phyloP scores from a whole-genome alignment of 352 stramenopile species.

The Globisporangium echinulatum region DNA sequence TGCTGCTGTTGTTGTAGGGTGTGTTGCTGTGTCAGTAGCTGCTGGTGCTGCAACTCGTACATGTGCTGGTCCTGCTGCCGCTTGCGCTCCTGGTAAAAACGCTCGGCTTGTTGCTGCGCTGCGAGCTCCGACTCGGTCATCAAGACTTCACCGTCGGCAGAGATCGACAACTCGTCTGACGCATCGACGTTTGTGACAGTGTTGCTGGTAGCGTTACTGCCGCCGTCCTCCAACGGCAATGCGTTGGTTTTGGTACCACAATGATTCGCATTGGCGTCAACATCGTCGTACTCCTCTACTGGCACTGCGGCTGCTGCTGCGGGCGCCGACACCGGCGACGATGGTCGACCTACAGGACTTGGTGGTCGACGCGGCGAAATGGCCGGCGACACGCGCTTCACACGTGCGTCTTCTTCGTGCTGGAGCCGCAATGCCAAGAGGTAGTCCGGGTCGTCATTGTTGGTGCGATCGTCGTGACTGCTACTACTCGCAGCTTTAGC shows the following conservation, averaged over 20 bases:
- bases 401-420: constrained; percentile 61
- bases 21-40: not conserved
- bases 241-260: constrained; percentile 9
- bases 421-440: constrained; percentile 67
- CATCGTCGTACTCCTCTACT: not conserved
- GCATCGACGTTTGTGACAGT: constrained; percentile 11
- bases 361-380: constrained; percentile 11
- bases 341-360: constrained; percentile 12
- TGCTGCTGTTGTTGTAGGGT: constrained; percentile 20
- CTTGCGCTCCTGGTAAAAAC: constrained; percentile 73
- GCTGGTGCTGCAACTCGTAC: constrained; percentile 29
- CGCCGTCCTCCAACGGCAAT: not conserved
- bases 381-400: constrained; percentile 7
- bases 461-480: not conserved
- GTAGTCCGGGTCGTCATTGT: constrained; percentile 54
- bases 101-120: constrained; percentile 56
- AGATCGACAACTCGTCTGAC: constrained; percentile 34
- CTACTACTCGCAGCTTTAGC: not conserved
- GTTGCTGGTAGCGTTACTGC: not conserved
- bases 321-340: not conserved
- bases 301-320: not conserved
- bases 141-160: constrained; percentile 47
- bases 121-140: constrained; percentile 61
- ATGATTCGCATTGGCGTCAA: not conserved
- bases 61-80: constrained; percentile 36